Conservation (phyloP, 495 filamentous ascomycete species). For the Astrothelium macrocarpum region DNA sequence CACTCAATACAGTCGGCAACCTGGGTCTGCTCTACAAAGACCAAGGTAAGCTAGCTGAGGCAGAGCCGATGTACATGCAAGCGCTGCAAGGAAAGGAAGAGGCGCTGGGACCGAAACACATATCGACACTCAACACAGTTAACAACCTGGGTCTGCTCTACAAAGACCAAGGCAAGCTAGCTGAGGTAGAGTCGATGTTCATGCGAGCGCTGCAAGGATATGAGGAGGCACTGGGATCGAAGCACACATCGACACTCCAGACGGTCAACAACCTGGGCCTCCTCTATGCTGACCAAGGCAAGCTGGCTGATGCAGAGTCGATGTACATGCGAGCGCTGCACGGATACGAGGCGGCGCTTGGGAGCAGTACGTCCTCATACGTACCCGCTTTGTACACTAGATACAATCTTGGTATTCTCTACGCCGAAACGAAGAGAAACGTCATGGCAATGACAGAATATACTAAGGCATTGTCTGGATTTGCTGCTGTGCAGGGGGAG, state of each 20-base stretch:
- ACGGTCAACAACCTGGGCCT: constrained; percentile 33
- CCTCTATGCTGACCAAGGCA: constrained; percentile 24
- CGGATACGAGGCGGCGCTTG: constrained; percentile 21
- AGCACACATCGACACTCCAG: constrained; percentile 32
- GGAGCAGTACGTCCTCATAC: constrained; percentile 15
- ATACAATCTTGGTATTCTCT: constrained; percentile 18
- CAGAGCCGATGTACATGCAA: constrained; percentile 32
- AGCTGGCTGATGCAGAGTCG: constrained; percentile 27
- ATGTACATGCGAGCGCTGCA: constrained; percentile 33
- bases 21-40: constrained; percentile 13
- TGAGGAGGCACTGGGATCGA: constrained; percentile 30
- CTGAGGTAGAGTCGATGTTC: constrained; percentile 33
- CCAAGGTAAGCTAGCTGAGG: constrained; percentile 30
- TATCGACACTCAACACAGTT: constrained; percentile 33
- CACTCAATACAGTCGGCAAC: constrained; percentile 30
- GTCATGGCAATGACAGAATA: neutral
- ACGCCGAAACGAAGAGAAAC: constrained; percentile 3
- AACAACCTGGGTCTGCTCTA: constrained; percentile 19
- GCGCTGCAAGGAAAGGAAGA: constrained; percentile 34
- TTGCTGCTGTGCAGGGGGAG: neutral
- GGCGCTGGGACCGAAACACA: constrained; percentile 32
- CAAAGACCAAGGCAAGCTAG: constrained; percentile 26
- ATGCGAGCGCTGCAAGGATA: constrained; percentile 29
- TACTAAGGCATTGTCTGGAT: neutral
- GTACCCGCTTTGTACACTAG: constrained; percentile 25